Percentiles rank a stretch among this genome's conserved stretches.
phyloP scores from a whole-genome alignment of 2,329 filamentous ascomycete genomes.

The Lomentospora prolificans region DNA sequence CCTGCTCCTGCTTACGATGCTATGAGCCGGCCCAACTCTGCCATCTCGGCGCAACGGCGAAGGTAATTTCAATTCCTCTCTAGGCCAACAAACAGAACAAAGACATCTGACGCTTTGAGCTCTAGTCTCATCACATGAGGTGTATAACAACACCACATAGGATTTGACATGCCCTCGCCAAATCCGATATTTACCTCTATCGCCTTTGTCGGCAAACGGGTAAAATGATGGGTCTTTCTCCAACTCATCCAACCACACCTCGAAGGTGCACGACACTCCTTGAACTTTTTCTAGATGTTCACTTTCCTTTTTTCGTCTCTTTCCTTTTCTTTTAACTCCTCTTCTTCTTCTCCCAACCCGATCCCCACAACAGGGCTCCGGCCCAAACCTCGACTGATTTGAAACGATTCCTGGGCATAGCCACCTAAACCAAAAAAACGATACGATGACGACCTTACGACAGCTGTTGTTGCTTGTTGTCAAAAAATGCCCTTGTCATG shows the following conservation, averaged over 20 bases:
- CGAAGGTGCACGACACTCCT: conserved; percentile 5
- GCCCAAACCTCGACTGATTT: conserved; percentile 3
- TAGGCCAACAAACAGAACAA: conserved; percentile 4
- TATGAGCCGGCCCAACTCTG: conserved; percentile 36
- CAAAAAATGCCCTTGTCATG: conserved; percentile 9
- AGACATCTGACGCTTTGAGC: conserved; percentile 9
- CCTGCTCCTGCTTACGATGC: conserved; percentile 39
- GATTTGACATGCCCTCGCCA: conserved; percentile 4
- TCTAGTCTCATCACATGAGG: conserved; percentile 9
- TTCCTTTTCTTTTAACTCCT: neutral
- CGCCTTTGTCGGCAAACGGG: neutral
- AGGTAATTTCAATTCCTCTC: conserved; percentile 19
- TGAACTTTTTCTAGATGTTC: conserved; percentile 8
- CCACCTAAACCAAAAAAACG: conserved; percentile 9
- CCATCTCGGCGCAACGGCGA: conserved; percentile 30
- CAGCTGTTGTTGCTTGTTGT: conserved; percentile 11
- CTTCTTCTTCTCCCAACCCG: neutral
- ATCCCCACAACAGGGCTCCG: neutral
- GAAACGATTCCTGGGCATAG: neutral
- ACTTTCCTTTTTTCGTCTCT: neutral
- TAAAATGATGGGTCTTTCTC: neutral
- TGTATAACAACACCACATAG: neutral
- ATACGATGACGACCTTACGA: conserved; percentile 13
- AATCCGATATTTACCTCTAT: conserved; percentile 4
- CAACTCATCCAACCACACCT: neutral